Conservation (phyloP, 441 rosid species). For the Euphorbia celastroides region DNA sequence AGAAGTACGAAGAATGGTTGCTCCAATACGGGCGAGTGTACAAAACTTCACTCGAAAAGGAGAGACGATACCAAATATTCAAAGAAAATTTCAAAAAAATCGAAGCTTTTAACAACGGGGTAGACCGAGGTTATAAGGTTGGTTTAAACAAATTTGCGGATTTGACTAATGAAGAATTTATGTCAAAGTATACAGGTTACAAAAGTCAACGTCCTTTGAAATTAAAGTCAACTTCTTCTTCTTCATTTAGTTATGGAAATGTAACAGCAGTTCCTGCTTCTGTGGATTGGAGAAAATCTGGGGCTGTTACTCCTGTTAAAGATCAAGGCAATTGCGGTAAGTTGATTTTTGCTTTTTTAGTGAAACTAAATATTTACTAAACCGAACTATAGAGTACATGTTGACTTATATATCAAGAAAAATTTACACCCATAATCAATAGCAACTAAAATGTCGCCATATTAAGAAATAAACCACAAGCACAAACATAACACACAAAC, state of each 20-base stretch:
- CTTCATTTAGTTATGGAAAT: slow-evolving; percentile 38
- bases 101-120: slow-evolving; percentile 31
- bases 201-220: slow-evolving; percentile 36
- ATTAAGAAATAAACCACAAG: too few species aligned
- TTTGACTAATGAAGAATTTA: slow-evolving; percentile 63
- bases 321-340: slow-evolving; percentile 73
- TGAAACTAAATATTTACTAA: too few species aligned
- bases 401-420: too few species aligned
- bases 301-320: slow-evolving; percentile 59
- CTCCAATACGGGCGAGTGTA: slow-evolving; percentile 38
- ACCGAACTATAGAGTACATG: too few species aligned
- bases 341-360: too few species aligned
- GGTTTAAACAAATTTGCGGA: slow-evolving; percentile 73
- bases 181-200: slow-evolving; percentile 40
- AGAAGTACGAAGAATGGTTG: slow-evolving; percentile 48
- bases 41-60: slow-evolving; percentile 27
- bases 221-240: background rate
- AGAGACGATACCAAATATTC: slow-evolving; percentile 31
- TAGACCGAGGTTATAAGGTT: slow-evolving; percentile 44
- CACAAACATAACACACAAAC: too few species aligned
- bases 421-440: too few species aligned
- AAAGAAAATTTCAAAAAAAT: slow-evolving; percentile 29
- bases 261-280: slow-evolving; percentile 29
- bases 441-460: too few species aligned
- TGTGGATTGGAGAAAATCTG: slow-evolving; percentile 64